Conservation (phyloP, 1,284 basidiomycete genomes). For the Cystobasidium sp. region DNA sequence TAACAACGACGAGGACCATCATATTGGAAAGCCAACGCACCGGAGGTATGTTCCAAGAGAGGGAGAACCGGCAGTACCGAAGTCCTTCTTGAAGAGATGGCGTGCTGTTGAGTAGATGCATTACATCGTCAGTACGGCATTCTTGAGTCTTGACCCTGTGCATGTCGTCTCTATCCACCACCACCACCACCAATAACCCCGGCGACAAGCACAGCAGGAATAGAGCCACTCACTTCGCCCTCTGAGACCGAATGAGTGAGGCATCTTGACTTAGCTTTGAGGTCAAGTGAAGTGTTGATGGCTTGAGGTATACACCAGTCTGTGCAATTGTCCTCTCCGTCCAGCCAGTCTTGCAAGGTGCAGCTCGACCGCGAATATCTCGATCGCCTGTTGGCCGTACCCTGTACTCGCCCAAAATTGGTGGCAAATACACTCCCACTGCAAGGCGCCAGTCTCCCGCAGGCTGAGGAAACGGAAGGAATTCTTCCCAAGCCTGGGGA, state of each 20-base stretch:
- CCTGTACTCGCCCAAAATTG: too few relatives aligned
- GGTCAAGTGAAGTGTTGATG: background rate
- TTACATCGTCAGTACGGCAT: background rate
- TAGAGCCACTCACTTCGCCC: constrained; percentile 9
- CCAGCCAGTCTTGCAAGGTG: too few relatives aligned
- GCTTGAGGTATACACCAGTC: too few relatives aligned
- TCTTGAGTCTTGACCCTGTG: background rate
- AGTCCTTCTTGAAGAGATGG: constrained; percentile 98
- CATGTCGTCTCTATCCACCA: background rate
- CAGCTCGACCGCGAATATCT: too few relatives aligned
- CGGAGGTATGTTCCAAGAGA: constrained; percentile 6
- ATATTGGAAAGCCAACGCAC: background rate
- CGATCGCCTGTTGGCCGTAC: too few relatives aligned
- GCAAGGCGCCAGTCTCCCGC: too few relatives aligned
- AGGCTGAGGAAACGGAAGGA: too few relatives aligned
- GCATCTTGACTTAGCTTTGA: constrained; percentile 70
- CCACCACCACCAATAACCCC: background rate
- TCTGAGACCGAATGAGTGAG: constrained; percentile 71
- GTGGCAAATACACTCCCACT: too few relatives aligned
- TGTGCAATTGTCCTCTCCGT: too few relatives aligned
- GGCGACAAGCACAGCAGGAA: constrained; percentile 60
- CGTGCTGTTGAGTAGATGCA: constrained; percentile 99
- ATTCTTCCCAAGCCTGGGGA: too few relatives aligned
- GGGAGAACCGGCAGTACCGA: constrained; percentile 65
- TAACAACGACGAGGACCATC: constrained; percentile 53